Percentiles rank a stretch among this genome's conserved stretches.
Conservation (phyloP, 257 asterid genomes). For the Asclepias syriaca region DNA sequence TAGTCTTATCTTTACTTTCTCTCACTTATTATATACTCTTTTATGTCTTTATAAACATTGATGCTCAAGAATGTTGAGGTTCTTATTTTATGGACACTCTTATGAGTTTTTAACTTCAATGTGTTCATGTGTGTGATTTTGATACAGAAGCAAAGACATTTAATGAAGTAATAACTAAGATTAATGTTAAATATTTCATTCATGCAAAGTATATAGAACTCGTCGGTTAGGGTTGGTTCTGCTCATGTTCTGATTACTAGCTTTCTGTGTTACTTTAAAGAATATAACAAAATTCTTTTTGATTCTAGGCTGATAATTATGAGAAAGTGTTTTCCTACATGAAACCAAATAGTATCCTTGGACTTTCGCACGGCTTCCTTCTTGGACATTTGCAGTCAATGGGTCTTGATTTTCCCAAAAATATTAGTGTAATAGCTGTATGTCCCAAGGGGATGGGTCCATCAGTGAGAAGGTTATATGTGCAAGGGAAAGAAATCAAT, state of each 20-base stretch:
- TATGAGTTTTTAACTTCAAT: neutral
- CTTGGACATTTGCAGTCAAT: slow-evolving; percentile 92
- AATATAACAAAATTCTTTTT: neutral
- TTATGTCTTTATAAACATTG: neutral
- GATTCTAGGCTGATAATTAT: slow-evolving; percentile 82
- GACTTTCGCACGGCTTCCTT: slow-evolving; percentile 96
- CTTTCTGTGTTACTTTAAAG: neutral
- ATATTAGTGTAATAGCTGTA: slow-evolving; percentile 86
- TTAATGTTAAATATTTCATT: neutral
- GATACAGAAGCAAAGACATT: neutral
- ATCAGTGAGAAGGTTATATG: slow-evolving; percentile 89
- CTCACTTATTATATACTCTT: neutral
- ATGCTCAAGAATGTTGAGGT: no score
- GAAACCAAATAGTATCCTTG: slow-evolving; percentile 95
- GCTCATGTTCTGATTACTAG: neutral
- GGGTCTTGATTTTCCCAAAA: slow-evolving; percentile 82
- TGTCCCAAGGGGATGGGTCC: slow-evolving; percentile 99
- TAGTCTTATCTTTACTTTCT: neutral
- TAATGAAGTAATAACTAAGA: neutral
- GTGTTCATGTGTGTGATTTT: neutral
- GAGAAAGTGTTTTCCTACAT: slow-evolving; percentile 81
- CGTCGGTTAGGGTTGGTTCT: neutral
- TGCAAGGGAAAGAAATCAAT: slow-evolving; percentile 91
- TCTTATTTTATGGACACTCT: neutral
- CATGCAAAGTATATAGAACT: neutral